Base-by-base conservation (phyloP, 192 early-diverging fungal genomes). In the Radiomyces spectabilis region DNA sequence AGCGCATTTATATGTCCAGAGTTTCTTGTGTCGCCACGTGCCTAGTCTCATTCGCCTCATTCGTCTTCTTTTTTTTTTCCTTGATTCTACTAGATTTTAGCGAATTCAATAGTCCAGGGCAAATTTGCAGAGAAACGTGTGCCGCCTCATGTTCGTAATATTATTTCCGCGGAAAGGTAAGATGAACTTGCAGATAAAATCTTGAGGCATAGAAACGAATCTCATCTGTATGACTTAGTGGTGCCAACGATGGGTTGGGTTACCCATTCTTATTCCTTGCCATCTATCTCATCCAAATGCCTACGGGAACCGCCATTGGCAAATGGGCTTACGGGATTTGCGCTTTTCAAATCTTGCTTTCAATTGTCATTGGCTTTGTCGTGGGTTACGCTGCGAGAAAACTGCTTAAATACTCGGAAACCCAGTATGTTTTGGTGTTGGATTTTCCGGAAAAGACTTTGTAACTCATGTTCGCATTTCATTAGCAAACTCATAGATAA, bases 81-180 rank as follows among this genome's bases (percentile, higher is more conserved):
- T 22, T 21, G 24, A n/a, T 12, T 13, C 33, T 32, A 42, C 49
- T n/a, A 75, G 75, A 63, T 80, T 15, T 59, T 97, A 27, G 87
- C 92, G 41, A 95, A 92, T 71, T 86, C 89, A 0, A 86, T 97
- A 10, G 85, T 97, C 10, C 86, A 89, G 53, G 94, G 94, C 31
- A 70, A 79, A 33, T 97, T 93, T 77, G 93, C 94, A 15, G 91
- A 94, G 61, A 75, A 81, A 42, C 82, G 89, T 44, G 84, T 97
- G 26, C 84, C 91, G 1, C 41, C 69, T 13, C 62, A 84, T 13
- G 62, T 89, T 32, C 81, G 87, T 38, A 71, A 90, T 50, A 56
- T 88, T 2, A 62, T 92, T 22, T 76, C 79, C 0, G 82, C 82
- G 15, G 89, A 92, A 59, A 86, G 61, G 61, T 63, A 57, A 35